Base-by-base conservation (phyloP, 805 yeast species). In the Nakazawaea ernobii region DNA sequence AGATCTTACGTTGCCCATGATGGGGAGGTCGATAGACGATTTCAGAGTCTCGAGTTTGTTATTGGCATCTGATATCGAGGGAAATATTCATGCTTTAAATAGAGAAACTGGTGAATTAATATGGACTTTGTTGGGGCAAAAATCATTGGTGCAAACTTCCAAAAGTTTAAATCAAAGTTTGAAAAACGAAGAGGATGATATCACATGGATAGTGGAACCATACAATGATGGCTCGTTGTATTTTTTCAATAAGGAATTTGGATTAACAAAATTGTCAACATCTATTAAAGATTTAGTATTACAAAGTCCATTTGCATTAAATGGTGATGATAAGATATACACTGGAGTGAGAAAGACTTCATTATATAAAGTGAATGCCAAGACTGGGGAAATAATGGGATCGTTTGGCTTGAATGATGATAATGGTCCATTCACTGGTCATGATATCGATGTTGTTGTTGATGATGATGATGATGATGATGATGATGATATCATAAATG, bases 201-300 rank as follows among this genome's bases (percentile, higher is more conserved):
- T 74, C 44, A 77, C 84, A 0, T 86, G 97, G 92, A 82, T 92
- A 45, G 92, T 94, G 1, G 99, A 94, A 55, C 98, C 98, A 0
- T 77, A 75, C 53, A 83, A 82, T 4, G 96, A 86, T 49, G 99
- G 99, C 1, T 70, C 83, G 0, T 69, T 94, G 3, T 91, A 83
- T 62, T 88, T 82, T 59, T 92, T 92, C 64, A 82, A 86, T 13
- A 80, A 82, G 14, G 78, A 77, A 32, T 68, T 66, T 20, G 98
- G 98, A 0, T 65, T 94, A 24, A 88, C 86, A 58, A 84, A 79
- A 59, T 71, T 94, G 3, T 97, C 97, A 0, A 77, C 92, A 0
- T 75, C 89, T 6, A 86, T 94, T 26, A 79, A 80, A 53, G 84
- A 85, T 51, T 70, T 94, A 48, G 88, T 94, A 0, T 61, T 79